A percentile compares a stretch with the other conserved stretches of the same genome.
These are phyloP conservation scores for Chlamydomonas sp. DNA, from an alignment of 139 green algal genomes.

Conservation along the genomic window DNA sequence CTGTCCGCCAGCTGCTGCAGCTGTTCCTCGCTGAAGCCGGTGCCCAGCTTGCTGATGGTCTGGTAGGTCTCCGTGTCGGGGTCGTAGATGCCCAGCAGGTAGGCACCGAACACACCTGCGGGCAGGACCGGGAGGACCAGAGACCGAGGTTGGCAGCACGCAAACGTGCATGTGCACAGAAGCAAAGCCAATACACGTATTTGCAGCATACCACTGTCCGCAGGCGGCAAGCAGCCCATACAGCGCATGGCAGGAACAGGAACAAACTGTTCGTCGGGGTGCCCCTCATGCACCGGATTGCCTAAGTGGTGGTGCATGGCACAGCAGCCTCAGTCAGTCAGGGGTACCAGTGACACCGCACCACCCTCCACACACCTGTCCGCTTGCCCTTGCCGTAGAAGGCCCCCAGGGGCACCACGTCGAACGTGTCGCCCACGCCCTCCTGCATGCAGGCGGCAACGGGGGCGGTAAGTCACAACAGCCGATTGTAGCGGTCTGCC, in stretches of 20 bases:
- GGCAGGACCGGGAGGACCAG: background rate
- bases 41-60: constrained; percentile 97
- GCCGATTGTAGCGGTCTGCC: too few species aligned
- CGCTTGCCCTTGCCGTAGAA: constrained; percentile 92
- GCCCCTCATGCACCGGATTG: too few species aligned
- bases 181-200: too few species aligned
- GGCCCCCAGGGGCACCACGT: constrained; percentile 92
- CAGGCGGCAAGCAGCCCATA: too few species aligned
- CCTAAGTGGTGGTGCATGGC: too few species aligned
- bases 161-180: background rate
- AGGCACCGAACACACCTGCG: constrained; percentile 91
- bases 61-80: constrained; percentile 86
- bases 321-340: too few species aligned
- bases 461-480: too few species aligned
- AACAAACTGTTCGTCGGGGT: too few species aligned
- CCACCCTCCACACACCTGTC: constrained; percentile 52
- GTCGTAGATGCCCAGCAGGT: constrained; percentile 94
- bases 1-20: constrained; percentile 78
- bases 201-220: too few species aligned
- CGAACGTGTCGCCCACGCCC: constrained; percentile 93
- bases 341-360: background rate
- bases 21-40: constrained; percentile 93
- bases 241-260: too few species aligned
- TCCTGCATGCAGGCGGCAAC: constrained; percentile 46
- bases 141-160: background rate